phyloP scores from a whole-genome alignment of 2,329 filamentous ascomycete species.

The Magnaporthiopsis incrustans region DNA sequence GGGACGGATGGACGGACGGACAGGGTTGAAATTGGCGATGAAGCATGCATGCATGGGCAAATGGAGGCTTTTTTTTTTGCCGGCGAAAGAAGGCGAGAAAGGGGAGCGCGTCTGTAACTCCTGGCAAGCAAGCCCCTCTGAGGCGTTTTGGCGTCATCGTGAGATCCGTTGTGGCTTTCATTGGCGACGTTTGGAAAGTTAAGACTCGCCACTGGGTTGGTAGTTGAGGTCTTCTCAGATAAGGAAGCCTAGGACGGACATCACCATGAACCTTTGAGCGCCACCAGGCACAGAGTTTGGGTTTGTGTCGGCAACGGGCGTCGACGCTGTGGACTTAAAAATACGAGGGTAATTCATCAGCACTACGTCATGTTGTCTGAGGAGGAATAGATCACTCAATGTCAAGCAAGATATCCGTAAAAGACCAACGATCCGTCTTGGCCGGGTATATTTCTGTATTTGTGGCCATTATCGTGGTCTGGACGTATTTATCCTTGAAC shows the following conservation, averaged over 20 bases:
- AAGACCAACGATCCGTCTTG: not conserved
- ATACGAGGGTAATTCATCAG: not conserved
- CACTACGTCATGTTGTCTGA: too few relatives aligned
- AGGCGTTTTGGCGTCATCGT: not conserved
- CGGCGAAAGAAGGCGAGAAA: not conserved
- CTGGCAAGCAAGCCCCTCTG: not conserved
- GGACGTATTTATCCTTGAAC: not conserved
- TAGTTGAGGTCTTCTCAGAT: not conserved
- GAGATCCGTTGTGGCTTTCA: not conserved
- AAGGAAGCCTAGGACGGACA: not conserved
- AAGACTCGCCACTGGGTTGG: not conserved
- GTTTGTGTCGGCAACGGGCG: not conserved
- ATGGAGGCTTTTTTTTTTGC: too few relatives aligned
- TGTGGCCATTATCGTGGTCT: not conserved
- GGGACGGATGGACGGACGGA: too few relatives aligned
- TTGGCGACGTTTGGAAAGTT: not conserved
- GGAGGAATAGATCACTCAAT: not conserved
- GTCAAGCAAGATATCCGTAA: not conserved
- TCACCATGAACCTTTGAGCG: not conserved
- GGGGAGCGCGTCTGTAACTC: not conserved
- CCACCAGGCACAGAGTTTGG: not conserved
- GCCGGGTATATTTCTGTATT: not conserved
- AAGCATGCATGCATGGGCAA: not conserved
- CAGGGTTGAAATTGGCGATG: too few relatives aligned
- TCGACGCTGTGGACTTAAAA: not conserved